Conservation (phyloP, 352 stramenopile genomes). For the Peronospora farinosa region DNA sequence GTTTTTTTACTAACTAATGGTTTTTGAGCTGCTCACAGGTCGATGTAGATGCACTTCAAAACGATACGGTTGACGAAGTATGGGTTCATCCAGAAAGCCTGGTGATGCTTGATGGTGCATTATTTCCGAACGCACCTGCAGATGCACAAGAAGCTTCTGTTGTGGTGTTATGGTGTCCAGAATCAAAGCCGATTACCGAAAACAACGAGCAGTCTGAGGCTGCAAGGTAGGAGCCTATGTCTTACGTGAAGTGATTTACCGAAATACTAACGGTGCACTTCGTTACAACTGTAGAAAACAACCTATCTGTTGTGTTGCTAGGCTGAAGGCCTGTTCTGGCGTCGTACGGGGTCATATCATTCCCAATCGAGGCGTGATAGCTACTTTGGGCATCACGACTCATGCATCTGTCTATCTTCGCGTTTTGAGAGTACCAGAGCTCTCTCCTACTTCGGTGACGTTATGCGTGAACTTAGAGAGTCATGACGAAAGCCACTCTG, state of each 20-base stretch:
- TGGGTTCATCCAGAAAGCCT: slow-evolving; percentile 62
- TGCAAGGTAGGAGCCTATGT: slow-evolving; percentile 9
- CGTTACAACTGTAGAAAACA: slow-evolving; percentile 11
- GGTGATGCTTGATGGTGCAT: slow-evolving; percentile 49
- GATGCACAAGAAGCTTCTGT: slow-evolving; percentile 35
- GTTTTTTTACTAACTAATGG: neutral
- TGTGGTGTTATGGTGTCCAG: slow-evolving; percentile 32
- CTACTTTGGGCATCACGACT: slow-evolving; percentile 14
- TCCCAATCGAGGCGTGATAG: slow-evolving; percentile 26
- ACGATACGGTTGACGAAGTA: slow-evolving; percentile 47
- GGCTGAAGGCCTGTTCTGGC: slow-evolving; percentile 34
- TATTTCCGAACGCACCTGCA: slow-evolving; percentile 24
- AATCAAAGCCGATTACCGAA: slow-evolving; percentile 10
- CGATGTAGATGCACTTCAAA: slow-evolving; percentile 11
- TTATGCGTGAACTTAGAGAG: slow-evolving; percentile 21
- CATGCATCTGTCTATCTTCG: slow-evolving; percentile 34
- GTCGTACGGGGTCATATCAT: slow-evolving; percentile 35
- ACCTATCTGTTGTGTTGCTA: slow-evolving; percentile 26
- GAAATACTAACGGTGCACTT: slow-evolving; percentile 1
- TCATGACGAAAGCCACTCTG: slow-evolving; percentile 1
- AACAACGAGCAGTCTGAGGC: slow-evolving; percentile 11
- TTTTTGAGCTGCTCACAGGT: slow-evolving; percentile 10
- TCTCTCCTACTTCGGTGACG: slow-evolving; percentile 26
- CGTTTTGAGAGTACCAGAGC: slow-evolving; percentile 48
- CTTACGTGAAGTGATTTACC: neutral